Evolutionary conservation across 176 grass and related monocot species (phyloP), one percentile per base, ranked within the genome.

Genomic region (Phoenix dactylifera): DNA sequence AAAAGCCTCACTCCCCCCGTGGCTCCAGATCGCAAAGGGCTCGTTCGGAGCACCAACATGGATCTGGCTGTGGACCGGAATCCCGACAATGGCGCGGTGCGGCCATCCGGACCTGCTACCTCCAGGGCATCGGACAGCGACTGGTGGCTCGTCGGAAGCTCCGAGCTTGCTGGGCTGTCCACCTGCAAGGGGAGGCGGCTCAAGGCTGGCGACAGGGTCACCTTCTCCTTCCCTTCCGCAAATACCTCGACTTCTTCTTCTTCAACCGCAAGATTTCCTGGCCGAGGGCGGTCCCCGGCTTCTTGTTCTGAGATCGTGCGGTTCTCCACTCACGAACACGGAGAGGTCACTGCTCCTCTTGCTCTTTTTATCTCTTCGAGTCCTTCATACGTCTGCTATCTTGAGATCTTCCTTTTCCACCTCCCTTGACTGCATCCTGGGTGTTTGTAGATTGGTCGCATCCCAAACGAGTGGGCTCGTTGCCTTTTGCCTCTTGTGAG

Each of bases 401-500:
- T 32, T 7, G 29, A 32, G 35, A 44, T 44, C 14, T 44, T 44
- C 35, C 6, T 12, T 44, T 44, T 44, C 35, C 10, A 12, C 1
- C 35, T 44, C 35, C 10, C 10, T 7, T 44, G 35, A 44, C 35
- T 14, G 35, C 35, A 12, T 44, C 35, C 35, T 44, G 5, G 22
- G 12, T 74, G 52, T 66, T 54, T 74, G 60, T 62, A 85, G 86
- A 62, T 96, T n/a, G 92, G 87, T 14, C 83, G 92, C 6, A 96
- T 96, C 32, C 92, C 92, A n/a, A 90, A 90, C 30, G 92, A 96
- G 65, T 90, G 92, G 92, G 86, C 87, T 18, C 69, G 92, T 3
- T 90, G 83, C 58, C 54, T 90, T 53, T 54, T 88, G 4, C 92
- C 92, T 57, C 83, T 90, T 49, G 74, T 90, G 30, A 85, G 69